Conservation (phyloP, 2,329 filamentous ascomycete species). For the Alternaria hordeiaustralica region DNA sequence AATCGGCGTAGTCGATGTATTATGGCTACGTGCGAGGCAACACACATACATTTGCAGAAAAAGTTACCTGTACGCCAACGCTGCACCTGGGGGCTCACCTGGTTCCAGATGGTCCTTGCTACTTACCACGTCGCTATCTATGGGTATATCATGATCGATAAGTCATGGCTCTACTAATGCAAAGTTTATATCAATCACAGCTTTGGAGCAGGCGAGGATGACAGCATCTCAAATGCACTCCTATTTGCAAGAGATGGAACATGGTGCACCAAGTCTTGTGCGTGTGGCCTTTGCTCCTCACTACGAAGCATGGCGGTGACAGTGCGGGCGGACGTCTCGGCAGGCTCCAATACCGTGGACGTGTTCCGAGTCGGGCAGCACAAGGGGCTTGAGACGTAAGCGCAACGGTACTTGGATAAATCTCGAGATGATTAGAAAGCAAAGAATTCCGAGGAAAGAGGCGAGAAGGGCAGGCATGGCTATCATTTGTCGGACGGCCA, state of each 20-base stretch:
- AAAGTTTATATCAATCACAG: not conserved
- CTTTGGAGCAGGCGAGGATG: not conserved
- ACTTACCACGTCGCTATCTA: not conserved
- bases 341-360: not conserved
- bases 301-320: slow-evolving; percentile 2
- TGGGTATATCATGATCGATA: not conserved
- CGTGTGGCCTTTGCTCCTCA: not conserved
- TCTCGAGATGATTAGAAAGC: not conserved
- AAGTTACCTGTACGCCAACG: not conserved
- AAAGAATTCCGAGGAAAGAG: not conserved
- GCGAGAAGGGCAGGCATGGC: not conserved
- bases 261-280: not conserved
- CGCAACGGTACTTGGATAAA: not conserved
- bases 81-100: not conserved
- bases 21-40: not conserved
- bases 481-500: slow-evolving; percentile 13
- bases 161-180: not conserved
- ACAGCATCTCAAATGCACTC: not conserved
- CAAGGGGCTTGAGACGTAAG: not conserved
- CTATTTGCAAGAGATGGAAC: not conserved
- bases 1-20: not conserved
- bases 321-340: not conserved
- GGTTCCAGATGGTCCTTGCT: not conserved
- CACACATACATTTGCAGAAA: too few species aligned
- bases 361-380: not conserved